Percentiles rank a stretch among this genome's conserved stretches.
phyloP scores from a whole-genome alignment of 1,139 yeast genomes.

The Yamadazyma triangularis region DNA sequence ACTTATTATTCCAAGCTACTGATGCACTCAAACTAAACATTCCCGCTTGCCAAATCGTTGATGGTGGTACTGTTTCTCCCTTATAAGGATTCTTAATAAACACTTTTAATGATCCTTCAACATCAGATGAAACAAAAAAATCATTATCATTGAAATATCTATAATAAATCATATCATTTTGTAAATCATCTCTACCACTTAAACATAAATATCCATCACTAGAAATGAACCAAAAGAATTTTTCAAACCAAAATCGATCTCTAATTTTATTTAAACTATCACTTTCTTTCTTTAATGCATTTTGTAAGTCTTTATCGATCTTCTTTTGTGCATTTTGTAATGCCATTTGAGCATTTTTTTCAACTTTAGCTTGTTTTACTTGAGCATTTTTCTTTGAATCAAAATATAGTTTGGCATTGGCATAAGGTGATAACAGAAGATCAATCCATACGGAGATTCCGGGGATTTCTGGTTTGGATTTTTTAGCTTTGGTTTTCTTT shows the following conservation, averaged over 20 bases:
- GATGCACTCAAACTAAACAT: slow-evolving; percentile 77
- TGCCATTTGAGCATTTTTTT: slow-evolving; percentile 73
- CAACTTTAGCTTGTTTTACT: slow-evolving; percentile 77
- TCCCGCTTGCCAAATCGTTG: slow-evolving; percentile 88
- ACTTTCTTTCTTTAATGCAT: slow-evolving; percentile 59
- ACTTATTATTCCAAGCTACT: slow-evolving; percentile 85
- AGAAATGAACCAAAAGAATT: slow-evolving; percentile 87
- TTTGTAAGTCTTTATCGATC: slow-evolving; percentile 67
- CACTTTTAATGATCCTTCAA: slow-evolving; percentile 70
- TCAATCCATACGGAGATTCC: slow-evolving; percentile 57
- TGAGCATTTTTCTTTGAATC: slow-evolving; percentile 74
- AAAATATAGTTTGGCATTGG: slow-evolving; percentile 86
- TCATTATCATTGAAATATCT: slow-evolving; percentile 75
- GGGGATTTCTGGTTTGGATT: slow-evolving; percentile 12
- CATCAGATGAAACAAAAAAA: slow-evolving; percentile 68
- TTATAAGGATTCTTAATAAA: slow-evolving; percentile 72
- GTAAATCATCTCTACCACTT: slow-evolving; percentile 83
- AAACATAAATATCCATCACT: slow-evolving; percentile 84
- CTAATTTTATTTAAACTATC: slow-evolving; percentile 64
- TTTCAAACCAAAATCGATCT: slow-evolving; percentile 86
- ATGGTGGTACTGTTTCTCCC: slow-evolving; percentile 67
- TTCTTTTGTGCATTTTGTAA: slow-evolving; percentile 80
- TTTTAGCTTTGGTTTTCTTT: slow-evolving; percentile 7
- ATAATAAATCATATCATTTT: slow-evolving; percentile 77
- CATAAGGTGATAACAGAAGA: slow-evolving; percentile 70